Evolutionary conservation across 202 grass and related monocot species (phyloP), one percentile per base, ranked within the genome.

Genomic region (Panicum virgatum): DNA sequence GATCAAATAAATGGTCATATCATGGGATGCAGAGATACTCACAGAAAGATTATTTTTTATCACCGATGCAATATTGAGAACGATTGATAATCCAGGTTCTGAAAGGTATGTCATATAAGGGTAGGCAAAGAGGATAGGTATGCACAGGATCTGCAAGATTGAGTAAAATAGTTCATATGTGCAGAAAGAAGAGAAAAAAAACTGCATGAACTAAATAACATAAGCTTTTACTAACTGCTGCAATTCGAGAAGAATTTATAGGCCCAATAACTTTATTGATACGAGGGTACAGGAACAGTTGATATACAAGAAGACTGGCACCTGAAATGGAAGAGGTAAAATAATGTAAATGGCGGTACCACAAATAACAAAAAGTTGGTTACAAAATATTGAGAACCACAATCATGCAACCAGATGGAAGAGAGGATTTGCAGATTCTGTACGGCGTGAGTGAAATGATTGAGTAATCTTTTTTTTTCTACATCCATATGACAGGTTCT

Each of bases 71-170:
- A 82, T 90, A 78, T 87, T 95, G 61, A 93, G 58, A 50, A 91
- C 9, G 50, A 95, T 46, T 15, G 77, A 77, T 62, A 93, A 80
- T 82, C 29, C 69, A 76, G 81, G 45, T 91, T 63, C 87, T 37
- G 96, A 98, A 20, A 98, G 70, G 23, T 91, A 83, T 48, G 92
- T 88, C 90, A 98, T 91, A 66, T 85, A 98, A 15, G 96, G 96
- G 76, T 88, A 98, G 16, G 86, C 88, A 54, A 84, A 94, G 19
- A 98, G 90, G 75, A 98, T 88, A 27, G 92, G 90, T 56, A 98
- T 83, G 66, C 65, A 73, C 65, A 94, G 32, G 62, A 85, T 67
- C 95, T 98, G 88, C 78, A 89, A 69, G 38, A 38, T 48, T 10
- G 51, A 66, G 42, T 62, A 66, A 11, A 84, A 58, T n/a, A 45